These are phyloP conservation scores for Mucor mucedo DNA, from an alignment of 371 early-diverging fungal genomes.

Conservation along the genomic window DNA sequence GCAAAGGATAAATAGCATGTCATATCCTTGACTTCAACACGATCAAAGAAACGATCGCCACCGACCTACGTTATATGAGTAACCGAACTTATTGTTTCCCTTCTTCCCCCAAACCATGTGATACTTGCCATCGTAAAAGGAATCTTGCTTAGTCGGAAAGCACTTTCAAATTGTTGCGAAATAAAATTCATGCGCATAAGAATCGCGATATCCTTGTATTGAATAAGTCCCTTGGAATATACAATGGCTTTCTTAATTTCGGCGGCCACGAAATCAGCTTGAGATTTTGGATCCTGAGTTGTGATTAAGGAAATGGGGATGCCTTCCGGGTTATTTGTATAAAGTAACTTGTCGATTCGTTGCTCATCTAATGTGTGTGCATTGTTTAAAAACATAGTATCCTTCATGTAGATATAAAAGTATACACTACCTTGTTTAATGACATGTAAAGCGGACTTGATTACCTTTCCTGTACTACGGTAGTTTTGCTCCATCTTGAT, in stretches of 20 bases:
- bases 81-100: conserved; percentile 16
- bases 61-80: conserved; percentile 37
- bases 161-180: conserved; percentile 52
- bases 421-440: conserved; percentile 44
- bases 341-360: conserved; percentile 33
- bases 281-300: conserved; percentile 11
- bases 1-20: conserved; percentile 52
- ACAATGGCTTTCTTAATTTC: conserved; percentile 50
- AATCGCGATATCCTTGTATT: conserved; percentile 59
- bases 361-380: conserved; percentile 15
- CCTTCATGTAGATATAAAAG: too few relatives aligned
- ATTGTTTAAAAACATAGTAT: neutral
- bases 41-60: conserved; percentile 45
- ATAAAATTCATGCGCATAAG: conserved; percentile 54
- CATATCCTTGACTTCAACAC: conserved; percentile 53
- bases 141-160: conserved; percentile 43
- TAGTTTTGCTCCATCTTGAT: conserved; percentile 61
- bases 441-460: conserved; percentile 51
- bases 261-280: conserved; percentile 51
- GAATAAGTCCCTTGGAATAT: conserved; percentile 39
- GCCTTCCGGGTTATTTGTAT: conserved; percentile 42
- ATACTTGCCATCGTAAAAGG: conserved; percentile 54
- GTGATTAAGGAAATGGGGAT: conserved; percentile 38
- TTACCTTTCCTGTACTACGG: conserved; percentile 59
- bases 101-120: neutral